Evolutionary conservation across 2,329 filamentous ascomycete species (phyloP), one percentile per base, ranked within the genome.

Genomic region (Claviceps monticola): DNA sequence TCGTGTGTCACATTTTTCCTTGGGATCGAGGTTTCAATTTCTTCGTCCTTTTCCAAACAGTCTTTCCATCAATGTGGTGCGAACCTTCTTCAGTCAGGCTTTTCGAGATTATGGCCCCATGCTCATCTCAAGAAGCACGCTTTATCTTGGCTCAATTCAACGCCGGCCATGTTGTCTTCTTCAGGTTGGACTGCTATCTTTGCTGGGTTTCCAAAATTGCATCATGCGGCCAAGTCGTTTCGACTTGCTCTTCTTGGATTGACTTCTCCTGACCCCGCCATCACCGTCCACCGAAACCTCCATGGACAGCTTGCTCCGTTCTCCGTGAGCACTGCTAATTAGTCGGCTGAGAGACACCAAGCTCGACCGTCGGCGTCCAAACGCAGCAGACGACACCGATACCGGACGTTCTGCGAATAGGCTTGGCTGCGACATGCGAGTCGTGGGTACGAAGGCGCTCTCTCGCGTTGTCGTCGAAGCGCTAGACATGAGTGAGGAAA

Each of bases 381-480:
- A 83, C 3, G 78, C 75, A 11, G 75, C 72, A 13, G 77, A 76
- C 1, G 78, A 81, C 29, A 83, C 76, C 0, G 80, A 84, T 5
- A 78, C 75, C 1, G 80, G 81, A 4, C 80, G 75, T 56, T 82
- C 76, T 19, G 79, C 75, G 16, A 72, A 70, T 36, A 74, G 68
- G 3, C 68, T 69, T 43, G 72, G 65, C 46, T 74, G 72, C 7
- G 73, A 72, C 55, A 76, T 71, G 37, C 75, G 71, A 56, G 71
- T 59, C 65, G 66, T 64, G 50, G 71, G 60, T 1, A 65, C 58
- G 45, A 75, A 74, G 38, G 71, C 71, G 59, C 84, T 86, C 57
- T 86, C 82, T 46, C 80, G 77, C 6, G 83, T 84, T 78, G 84
- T 87, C 9, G 84, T 88, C 9, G 86, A 89, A 58, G 84, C 82